Conservation (phyloP, 108 stramenopile genomes). For the Skeletonema menzelii region DNA sequence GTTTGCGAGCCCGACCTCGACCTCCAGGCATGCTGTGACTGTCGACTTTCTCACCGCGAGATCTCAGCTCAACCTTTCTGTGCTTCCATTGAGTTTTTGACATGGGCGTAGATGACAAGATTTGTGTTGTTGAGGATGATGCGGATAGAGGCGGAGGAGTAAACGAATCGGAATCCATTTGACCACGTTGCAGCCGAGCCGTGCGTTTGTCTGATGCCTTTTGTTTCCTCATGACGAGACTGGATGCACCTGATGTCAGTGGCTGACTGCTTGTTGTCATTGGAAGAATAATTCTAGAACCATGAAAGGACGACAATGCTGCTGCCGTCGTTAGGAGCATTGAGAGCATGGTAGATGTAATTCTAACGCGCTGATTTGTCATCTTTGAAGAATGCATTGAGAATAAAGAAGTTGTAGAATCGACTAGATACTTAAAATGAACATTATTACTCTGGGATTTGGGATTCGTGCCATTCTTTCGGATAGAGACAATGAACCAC, state of each 20-base stretch:
- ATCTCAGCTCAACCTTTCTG: slow-evolving; percentile 30
- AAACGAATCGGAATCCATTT: slow-evolving; percentile 18
- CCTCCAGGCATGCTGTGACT: slow-evolving; percentile 38
- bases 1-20: slow-evolving; percentile 72
- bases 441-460: no score
- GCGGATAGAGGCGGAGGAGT: slow-evolving; percentile 3
- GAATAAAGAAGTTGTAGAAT: background rate
- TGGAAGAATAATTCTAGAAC: slow-evolving; percentile 3
- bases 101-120: slow-evolving; percentile 64
- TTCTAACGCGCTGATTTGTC: background rate
- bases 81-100: slow-evolving; percentile 54
- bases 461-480: no score
- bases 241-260: slow-evolving; percentile 4
- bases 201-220: slow-evolving; percentile 86
- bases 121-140: slow-evolving; percentile 15
- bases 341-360: background rate
- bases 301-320: slow-evolving; percentile 36
- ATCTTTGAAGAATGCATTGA: background rate
- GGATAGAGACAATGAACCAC: no score
- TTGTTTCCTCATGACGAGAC: slow-evolving; percentile 78
- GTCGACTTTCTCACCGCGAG: background rate
- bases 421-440: no score
- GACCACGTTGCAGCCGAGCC: slow-evolving; percentile 61
- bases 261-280: background rate
- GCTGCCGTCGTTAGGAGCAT: background rate